These are phyloP conservation scores for Porcisia hertigi DNA, from an alignment of 208 protist species.

Conservation along the genomic window DNA sequence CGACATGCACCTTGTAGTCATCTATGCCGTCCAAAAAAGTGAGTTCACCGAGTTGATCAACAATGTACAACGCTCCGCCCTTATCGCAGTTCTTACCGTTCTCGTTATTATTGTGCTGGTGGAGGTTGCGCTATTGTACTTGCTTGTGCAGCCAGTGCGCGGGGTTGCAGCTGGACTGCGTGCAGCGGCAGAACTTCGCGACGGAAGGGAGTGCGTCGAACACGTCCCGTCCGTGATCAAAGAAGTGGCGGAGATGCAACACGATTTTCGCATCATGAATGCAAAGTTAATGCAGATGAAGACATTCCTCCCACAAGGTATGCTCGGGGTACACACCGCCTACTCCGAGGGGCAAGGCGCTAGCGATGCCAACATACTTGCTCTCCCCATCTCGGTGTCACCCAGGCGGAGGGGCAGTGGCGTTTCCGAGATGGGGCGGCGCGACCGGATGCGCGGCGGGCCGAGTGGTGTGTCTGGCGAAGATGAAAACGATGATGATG, in stretches of 20 bases:
- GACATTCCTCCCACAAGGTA: constrained; percentile 46
- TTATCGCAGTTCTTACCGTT: constrained; percentile 25
- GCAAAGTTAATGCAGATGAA: constrained; percentile 62
- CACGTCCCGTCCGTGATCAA: constrained; percentile 32
- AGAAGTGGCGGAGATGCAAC: constrained; percentile 58
- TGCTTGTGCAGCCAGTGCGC: constrained; percentile 46
- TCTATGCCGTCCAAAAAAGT: constrained; percentile 2
- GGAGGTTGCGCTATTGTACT: constrained; percentile 39
- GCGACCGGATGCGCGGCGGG: neutral
- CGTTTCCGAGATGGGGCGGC: neutral
- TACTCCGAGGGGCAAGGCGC: neutral
- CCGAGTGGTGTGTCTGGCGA: constrained; percentile 2
- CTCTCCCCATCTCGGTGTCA: neutral
- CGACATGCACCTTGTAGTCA: constrained; percentile 11
- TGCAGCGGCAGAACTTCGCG: constrained; percentile 40
- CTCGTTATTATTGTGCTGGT: constrained; percentile 29
- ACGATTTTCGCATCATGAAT: constrained; percentile 52
- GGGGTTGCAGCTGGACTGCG: constrained; percentile 35
- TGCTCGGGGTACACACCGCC: constrained; percentile 22
- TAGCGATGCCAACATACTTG: constrained; percentile 11
- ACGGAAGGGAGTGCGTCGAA: constrained; percentile 31
- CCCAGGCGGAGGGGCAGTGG: neutral
- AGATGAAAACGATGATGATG: constrained; percentile 2
- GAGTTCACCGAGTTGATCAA: constrained; percentile 14
- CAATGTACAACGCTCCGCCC: constrained; percentile 6